A percentile compares a stretch with the other conserved stretches of the same genome.
Evolutionary conservation across 2,329 filamentous ascomycete species (phyloP).

Genomic region (Gyromitra esculenta): DNA sequence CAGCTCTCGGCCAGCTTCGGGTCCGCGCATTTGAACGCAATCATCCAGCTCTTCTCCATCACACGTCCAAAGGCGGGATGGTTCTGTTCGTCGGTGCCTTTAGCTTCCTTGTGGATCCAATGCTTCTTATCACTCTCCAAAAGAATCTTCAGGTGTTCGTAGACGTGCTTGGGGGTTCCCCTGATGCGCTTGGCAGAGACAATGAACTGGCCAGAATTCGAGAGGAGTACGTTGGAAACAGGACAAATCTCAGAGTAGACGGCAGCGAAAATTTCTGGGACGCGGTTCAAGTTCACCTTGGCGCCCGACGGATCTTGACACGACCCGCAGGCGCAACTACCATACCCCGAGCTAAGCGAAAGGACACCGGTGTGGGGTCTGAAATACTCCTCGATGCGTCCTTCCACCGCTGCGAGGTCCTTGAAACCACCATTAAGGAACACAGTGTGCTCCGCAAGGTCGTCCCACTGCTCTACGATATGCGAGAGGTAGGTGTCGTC

Average conservation of each 20-base stretch:
- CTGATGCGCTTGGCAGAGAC: constrained; percentile 63
- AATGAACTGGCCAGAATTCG: constrained; percentile 65
- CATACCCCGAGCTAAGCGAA: constrained; percentile 60
- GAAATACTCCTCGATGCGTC: constrained; percentile 61
- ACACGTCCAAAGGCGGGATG: constrained; percentile 55
- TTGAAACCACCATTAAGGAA: constrained; percentile 64
- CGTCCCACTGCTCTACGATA: constrained; percentile 62
- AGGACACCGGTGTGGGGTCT: constrained; percentile 63
- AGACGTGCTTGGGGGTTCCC: constrained; percentile 59
- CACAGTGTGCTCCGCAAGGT: constrained; percentile 63
- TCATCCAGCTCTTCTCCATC: constrained; percentile 56
- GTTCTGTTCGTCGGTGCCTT: constrained; percentile 40
- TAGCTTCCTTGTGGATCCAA: constrained; percentile 52
- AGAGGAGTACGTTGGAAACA: constrained; percentile 60
- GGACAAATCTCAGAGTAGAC: constrained; percentile 57
- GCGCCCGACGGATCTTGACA: constrained; percentile 62
- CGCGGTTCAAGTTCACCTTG: constrained; percentile 60
- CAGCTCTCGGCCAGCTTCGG: constrained; percentile 50
- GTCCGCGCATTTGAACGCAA: constrained; percentile 55
- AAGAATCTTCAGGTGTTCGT: constrained; percentile 58
- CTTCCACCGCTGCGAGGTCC: constrained; percentile 60
- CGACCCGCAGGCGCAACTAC: constrained; percentile 60
- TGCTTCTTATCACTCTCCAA: constrained; percentile 55
- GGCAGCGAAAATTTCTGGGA: constrained; percentile 60
- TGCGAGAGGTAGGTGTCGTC: constrained; percentile 64